These are phyloP conservation scores for Chalciporus sp. DNA, from an alignment of 1,284 basidiomycete genomes.

Conservation along the genomic window DNA sequence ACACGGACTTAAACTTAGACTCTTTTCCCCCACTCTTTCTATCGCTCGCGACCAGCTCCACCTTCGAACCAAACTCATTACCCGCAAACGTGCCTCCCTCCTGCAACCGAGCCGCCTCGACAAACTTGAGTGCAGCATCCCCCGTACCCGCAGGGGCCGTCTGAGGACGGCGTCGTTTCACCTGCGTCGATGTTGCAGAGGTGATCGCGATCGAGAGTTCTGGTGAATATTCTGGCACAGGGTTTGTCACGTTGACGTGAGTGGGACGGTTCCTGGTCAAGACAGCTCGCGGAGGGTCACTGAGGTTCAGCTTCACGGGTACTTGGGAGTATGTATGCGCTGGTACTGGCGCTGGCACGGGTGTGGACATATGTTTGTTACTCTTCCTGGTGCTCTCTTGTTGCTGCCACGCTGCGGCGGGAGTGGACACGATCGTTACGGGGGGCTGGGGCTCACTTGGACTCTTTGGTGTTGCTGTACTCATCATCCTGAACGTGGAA, in stretches of 20 bases:
- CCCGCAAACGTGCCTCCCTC: neutral
- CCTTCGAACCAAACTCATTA: neutral
- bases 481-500: neutral
- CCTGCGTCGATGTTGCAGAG: constrained; percentile 5
- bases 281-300: neutral
- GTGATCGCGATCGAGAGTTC: neutral
- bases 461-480: neutral
- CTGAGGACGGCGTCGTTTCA: constrained; percentile 22
- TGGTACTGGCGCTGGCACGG: neutral
- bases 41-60: too few species aligned
- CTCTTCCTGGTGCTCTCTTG: neutral
- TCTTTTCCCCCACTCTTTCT: neutral
- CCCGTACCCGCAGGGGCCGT: constrained; percentile 24
- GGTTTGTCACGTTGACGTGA: neutral
- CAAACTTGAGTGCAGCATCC: constrained; percentile 15
- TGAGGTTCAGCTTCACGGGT: neutral
- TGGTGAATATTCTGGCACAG: neutral
- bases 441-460: neutral
- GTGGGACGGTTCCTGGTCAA: neutral
- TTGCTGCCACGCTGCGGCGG: neutral
- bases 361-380: neutral
- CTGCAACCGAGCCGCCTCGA: constrained; percentile 12
- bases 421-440: neutral
- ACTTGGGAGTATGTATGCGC: neutral
- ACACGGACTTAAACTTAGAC: constrained; percentile 18